Percentiles rank a stretch among this genome's conserved stretches.
These are phyloP conservation scores for Penicillium sp. DNA, from an alignment of 2,329 filamentous ascomycete genomes.

Conservation along the genomic window DNA sequence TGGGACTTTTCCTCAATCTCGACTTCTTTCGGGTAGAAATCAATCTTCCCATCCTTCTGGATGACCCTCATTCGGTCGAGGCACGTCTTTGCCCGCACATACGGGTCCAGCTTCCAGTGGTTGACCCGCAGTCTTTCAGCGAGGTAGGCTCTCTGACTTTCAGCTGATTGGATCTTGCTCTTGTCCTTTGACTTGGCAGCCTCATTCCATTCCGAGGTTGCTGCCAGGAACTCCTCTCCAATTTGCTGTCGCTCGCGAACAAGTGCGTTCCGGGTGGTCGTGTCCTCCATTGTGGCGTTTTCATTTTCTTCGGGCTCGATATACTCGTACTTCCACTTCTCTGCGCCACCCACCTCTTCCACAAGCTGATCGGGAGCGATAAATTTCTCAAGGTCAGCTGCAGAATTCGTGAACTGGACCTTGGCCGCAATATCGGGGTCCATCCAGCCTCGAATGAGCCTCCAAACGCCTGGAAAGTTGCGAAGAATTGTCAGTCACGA, in stretches of 20 bases:
- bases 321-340: constrained; percentile 79
- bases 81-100: constrained; percentile 72
- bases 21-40: constrained; percentile 60
- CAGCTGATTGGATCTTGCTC: constrained; percentile 48
- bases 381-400: constrained; percentile 72
- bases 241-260: constrained; percentile 62
- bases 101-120: constrained; percentile 89
- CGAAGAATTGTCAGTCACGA: background rate
- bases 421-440: constrained; percentile 94
- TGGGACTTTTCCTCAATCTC: constrained; percentile 6
- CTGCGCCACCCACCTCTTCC: constrained; percentile 77
- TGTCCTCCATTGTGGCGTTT: constrained; percentile 69
- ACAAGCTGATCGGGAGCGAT: constrained; percentile 68
- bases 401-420: constrained; percentile 81
- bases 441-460: constrained; percentile 88
- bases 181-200: constrained; percentile 44
- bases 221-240: constrained; percentile 68
- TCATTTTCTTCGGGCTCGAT: constrained; percentile 72
- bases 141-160: constrained; percentile 59
- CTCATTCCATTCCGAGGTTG: constrained; percentile 71
- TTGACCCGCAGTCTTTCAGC: constrained; percentile 65
- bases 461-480: constrained; percentile 70
- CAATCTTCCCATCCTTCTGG: constrained; percentile 61
- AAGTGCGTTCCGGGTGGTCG: constrained; percentile 61
- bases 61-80: constrained; percentile 80